Conservation (phyloP, 129 eudicot genomes). For the Smallanthus sonchifolius region DNA sequence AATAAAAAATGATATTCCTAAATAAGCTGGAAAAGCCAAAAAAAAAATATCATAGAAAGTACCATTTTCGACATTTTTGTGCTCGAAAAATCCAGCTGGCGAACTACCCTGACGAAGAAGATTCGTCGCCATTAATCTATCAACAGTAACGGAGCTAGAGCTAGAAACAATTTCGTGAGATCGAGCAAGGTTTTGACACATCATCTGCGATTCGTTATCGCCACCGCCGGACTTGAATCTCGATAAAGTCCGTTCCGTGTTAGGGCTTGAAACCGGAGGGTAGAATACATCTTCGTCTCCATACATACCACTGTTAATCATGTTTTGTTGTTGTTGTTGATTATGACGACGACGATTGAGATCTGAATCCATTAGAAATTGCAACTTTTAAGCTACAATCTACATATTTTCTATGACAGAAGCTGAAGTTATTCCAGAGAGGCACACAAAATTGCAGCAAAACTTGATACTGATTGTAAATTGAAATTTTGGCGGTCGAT, state of each 20-base stretch:
- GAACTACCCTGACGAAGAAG: slow-evolving; percentile 68
- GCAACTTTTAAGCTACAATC: background rate
- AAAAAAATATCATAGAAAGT: background rate
- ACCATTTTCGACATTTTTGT: slow-evolving; percentile 34
- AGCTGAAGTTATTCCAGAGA: no score
- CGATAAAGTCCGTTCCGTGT: slow-evolving; percentile 11
- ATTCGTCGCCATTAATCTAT: slow-evolving; percentile 12
- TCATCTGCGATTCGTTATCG: slow-evolving; percentile 35
- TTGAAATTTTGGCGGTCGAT: no score
- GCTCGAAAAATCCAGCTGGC: slow-evolving; percentile 66
- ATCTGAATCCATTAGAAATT: slow-evolving; percentile 25
- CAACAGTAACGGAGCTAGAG: background rate
- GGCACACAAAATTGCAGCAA: no score
- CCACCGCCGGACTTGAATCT: slow-evolving; percentile 32
- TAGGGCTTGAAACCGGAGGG: background rate
- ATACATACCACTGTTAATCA: slow-evolving; percentile 32
- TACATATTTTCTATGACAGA: no score
- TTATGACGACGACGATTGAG: background rate
- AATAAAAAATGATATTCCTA: no score
- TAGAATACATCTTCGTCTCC: slow-evolving; percentile 53
- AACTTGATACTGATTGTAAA: no score
- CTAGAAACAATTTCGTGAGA: background rate
- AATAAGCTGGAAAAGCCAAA: no score
- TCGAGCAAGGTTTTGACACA: slow-evolving; percentile 19
- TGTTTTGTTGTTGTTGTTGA: background rate